phyloP scores from a whole-genome alignment of 345 rosid species.

The Dipteronia dyeriana region DNA sequence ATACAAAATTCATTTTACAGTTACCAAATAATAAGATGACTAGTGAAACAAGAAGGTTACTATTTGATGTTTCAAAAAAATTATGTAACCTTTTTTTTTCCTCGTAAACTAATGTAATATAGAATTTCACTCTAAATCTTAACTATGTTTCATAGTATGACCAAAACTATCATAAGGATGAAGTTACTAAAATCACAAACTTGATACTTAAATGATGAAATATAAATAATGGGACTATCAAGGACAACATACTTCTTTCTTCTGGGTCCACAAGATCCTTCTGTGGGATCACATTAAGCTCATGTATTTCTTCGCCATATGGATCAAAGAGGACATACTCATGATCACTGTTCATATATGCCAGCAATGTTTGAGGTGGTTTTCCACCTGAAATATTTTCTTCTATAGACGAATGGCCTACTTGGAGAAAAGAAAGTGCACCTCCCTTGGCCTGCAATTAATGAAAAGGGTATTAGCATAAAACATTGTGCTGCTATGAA shows the following conservation, averaged over 20 bases:
- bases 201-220: background rate
- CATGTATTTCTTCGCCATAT: constrained; percentile 47
- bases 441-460: constrained; percentile 77
- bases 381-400: constrained; percentile 42
- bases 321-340: constrained; percentile 88
- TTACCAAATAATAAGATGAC: background rate
- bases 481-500: background rate
- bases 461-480: constrained; percentile 16
- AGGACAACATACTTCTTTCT: constrained; percentile 44
- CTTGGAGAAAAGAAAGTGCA: constrained; percentile 56
- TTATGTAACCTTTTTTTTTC: no score
- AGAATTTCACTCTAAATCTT: background rate
- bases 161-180: background rate
- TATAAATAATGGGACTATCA: background rate
- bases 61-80: no score
- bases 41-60: background rate
- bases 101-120: background rate
- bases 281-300: constrained; percentile 38
- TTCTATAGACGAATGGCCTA: constrained; percentile 29
- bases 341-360: constrained; percentile 70
- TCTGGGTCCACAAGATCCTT: constrained; percentile 40
- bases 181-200: background rate
- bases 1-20: background rate
- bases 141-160: background rate
- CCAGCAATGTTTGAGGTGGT: constrained; percentile 50